phyloP scores from a whole-genome alignment of 345 rosid species.

The Salix udensis region DNA sequence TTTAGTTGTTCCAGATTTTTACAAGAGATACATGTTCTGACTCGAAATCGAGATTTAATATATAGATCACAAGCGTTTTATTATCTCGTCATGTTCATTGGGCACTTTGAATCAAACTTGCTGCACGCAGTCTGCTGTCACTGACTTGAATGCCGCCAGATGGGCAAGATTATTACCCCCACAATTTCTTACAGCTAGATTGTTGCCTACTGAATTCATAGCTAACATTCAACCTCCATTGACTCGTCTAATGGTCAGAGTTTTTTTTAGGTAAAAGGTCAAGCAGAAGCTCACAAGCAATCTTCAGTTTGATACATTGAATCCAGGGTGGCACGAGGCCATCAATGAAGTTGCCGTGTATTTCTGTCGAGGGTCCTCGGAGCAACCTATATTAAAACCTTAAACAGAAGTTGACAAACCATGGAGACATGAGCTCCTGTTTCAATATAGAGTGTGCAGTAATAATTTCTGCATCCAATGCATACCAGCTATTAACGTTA shows the following conservation, averaged over 20 bases:
- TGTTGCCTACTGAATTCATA: not conserved
- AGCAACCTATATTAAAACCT: not conserved
- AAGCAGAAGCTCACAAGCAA: not conserved
- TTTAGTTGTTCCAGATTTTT: accelerated
- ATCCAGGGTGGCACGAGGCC: not conserved
- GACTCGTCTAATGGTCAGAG: not conserved
- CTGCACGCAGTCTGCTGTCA: no score
- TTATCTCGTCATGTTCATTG: no score
- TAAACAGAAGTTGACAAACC: not conserved
- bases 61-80: no score
- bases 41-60: no score
- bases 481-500: no score
- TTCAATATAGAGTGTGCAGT: no score
- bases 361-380: not conserved
- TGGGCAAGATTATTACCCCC: no score
- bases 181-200: no score
- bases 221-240: not conserved
- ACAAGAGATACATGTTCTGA: no score
- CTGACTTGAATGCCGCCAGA: no score
- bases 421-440: not conserved
- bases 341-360: not conserved
- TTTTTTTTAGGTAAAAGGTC: not conserved
- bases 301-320: not conserved
- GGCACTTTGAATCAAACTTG: no score
- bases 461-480: no score